These are phyloP conservation scores for Vanilla planifolia DNA, from an alignment of 106 monocot species.

Conservation along the genomic window DNA sequence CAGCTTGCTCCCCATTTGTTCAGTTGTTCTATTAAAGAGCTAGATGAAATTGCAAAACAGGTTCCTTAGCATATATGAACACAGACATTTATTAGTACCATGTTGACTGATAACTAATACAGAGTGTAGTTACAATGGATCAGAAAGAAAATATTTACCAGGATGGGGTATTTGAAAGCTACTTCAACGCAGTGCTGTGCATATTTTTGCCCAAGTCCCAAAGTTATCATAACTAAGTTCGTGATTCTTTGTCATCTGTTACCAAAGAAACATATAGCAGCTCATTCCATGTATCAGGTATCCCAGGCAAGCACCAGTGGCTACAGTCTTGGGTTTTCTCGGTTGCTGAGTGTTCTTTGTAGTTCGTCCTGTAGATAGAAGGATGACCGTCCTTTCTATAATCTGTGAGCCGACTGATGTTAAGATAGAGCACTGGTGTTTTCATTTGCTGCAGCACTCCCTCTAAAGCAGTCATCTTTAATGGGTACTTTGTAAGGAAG, in stretches of 20 bases:
- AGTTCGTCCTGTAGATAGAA: conserved; percentile 60
- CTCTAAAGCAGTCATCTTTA: conserved; percentile 62
- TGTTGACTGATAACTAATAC: too few species aligned
- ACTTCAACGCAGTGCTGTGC: too few species aligned
- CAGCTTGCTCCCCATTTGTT: too few species aligned
- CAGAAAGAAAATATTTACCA: too few species aligned
- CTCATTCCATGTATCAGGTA: conserved; percentile 47
- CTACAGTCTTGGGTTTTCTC: conserved; percentile 84
- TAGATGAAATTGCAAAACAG: too few species aligned
- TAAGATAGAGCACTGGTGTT: conserved; percentile 76
- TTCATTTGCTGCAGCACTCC: conserved; percentile 42
- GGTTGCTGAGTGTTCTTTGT: conserved; percentile 40
- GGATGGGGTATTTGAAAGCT: too few species aligned
- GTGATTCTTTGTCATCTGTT: conserved; percentile 4
- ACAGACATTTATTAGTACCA: too few species aligned
- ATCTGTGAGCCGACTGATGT: conserved; percentile 74
- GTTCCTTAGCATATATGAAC: too few species aligned
- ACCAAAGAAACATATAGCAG: background rate
- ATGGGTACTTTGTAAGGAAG: conserved; percentile 56
- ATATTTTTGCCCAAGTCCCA: too few species aligned
- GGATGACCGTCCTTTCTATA: conserved; percentile 88
- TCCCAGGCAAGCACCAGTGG: conserved; percentile 96
- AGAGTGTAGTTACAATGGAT: too few species aligned
- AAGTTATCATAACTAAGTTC: too few species aligned
- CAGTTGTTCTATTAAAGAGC: too few species aligned